Evolutionary conservation across 768 basidiomycete genomes (phyloP), one percentile per base, ranked within the genome.

Genomic region (Nidularia pulvinata): DNA sequence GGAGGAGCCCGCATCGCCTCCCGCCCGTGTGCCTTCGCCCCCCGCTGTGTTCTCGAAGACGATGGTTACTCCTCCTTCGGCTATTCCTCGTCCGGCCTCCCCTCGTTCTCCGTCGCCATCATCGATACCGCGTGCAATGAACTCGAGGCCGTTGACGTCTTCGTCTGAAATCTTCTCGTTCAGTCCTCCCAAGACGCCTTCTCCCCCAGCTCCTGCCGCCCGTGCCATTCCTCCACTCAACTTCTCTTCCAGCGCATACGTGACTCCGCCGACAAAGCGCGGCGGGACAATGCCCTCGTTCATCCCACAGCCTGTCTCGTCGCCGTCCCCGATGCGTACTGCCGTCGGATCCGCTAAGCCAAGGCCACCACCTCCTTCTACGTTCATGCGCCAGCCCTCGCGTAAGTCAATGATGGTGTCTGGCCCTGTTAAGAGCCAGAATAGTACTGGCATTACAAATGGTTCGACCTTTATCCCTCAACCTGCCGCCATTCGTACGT

Each of bases 391-490:
- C 39, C 77, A 76, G 53, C 77, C 75, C 11, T 62, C 61, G 54
- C 80, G 74, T 50, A 75, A 70, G 60, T 69, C 76, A 49, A 58
- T 69, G 54, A 59, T 66, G 55, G 53, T 67, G 57, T 56, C 58
- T 53, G 61, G 62, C 55, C 55, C 56, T 60, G 47, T 58, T 54
- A 66, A 62, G 55, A 59, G 52, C 57, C 61, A 61, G 55, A 59
- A 64, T 59, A 51, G 48, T 35, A 19, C 54, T 47, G 56, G 55
- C 55, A 61, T 55, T 56, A 36, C 72, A 79, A 82, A 85, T 78
- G 83, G 85, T 84, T 86, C 83, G 83, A 73, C 73, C 57, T 75
- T 72, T 78, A 76, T 76, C 66, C 78, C 81, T 73, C 76, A 73
- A 65, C 74, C 71, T 67, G 62, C 72, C 65, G 64, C 70, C 58